A percentile compares a stretch with the other conserved stretches of the same genome.
Evolutionary conservation across 768 basidiomycete genomes (phyloP).

Genomic region (Pseudohyphozyma bogoriensis): DNA sequence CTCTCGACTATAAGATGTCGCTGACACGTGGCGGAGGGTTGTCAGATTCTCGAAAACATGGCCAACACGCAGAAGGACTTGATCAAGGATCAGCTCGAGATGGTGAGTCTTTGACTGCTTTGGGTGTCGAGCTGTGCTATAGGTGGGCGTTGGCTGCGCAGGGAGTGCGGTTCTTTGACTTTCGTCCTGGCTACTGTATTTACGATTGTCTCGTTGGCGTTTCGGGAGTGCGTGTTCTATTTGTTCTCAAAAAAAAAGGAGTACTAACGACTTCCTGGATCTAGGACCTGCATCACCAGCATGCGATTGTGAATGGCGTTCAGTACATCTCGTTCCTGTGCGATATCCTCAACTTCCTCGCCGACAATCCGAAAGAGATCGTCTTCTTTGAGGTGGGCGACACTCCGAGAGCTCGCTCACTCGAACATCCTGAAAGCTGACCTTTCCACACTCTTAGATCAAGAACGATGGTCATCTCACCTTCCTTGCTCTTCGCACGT

Average conservation of each 20-base stretch:
- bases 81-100: background rate
- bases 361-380: background rate
- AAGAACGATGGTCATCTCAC: background rate
- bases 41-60: constrained; percentile 2
- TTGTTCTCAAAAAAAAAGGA: too few relatives aligned
- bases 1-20: too few relatives aligned
- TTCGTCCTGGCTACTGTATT: constrained; percentile 1
- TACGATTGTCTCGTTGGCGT: background rate
- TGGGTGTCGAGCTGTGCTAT: background rate
- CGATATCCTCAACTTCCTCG: constrained; percentile 1
- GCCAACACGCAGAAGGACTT: constrained; percentile 9
- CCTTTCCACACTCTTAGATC: background rate
- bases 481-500: background rate
- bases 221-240: background rate
- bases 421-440: background rate
- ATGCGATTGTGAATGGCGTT: constrained; percentile 6
- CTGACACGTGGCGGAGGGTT: too few relatives aligned
- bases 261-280: too few relatives aligned
- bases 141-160: background rate
- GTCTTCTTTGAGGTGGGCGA: constrained; percentile 4
- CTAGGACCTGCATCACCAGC: constrained; percentile 1
- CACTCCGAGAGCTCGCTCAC: background rate
- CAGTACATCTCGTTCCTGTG: background rate
- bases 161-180: constrained; percentile 15
- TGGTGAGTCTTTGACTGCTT: background rate